Conservation (phyloP, 2,329 filamentous ascomycete genomes). For the Huntiella abstrusa region DNA sequence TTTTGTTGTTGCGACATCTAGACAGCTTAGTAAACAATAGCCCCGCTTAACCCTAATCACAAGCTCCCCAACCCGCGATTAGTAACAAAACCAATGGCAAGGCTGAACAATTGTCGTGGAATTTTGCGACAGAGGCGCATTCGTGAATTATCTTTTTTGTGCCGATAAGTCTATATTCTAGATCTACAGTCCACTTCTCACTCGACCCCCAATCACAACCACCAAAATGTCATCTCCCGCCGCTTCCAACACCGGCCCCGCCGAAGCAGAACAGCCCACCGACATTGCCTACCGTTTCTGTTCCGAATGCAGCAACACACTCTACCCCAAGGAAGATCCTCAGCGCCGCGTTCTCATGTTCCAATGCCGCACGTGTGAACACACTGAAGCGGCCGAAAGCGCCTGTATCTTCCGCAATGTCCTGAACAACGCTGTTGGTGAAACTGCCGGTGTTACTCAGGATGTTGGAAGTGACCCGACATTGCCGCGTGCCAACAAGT, state of each 20-base stretch:
- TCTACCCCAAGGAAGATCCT: constrained; percentile 91
- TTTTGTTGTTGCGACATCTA: not conserved
- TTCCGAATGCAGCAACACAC: constrained; percentile 95
- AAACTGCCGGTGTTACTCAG: constrained; percentile 92
- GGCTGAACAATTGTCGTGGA: too few species aligned
- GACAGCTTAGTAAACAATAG: too few species aligned
- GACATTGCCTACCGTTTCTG: constrained; percentile 94
- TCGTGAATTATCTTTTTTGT: too few species aligned
- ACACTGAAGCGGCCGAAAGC: constrained; percentile 68
- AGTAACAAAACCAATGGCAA: too few species aligned
- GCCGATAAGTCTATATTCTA: not conserved
- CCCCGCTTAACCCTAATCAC: too few species aligned
- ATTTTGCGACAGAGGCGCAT: too few species aligned
- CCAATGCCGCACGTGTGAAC: constrained; percentile 88
- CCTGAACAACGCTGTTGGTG: constrained; percentile 75
- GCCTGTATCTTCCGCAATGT: constrained; percentile 92
- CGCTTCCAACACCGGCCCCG: constrained; percentile 16
- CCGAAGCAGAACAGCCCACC: constrained; percentile 40
- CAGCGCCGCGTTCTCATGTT: constrained; percentile 73
- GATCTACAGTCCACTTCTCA: not conserved
- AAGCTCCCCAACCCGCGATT: too few species aligned
- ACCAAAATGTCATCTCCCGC: constrained; percentile 30
- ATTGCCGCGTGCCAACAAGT: constrained; percentile 75
- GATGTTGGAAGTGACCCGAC: constrained; percentile 96
- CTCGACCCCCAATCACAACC: not conserved